Percentiles rank a stretch among this genome's conserved stretches.
Conservation (phyloP, 345 rosid species). For the Turritis glabra region DNA sequence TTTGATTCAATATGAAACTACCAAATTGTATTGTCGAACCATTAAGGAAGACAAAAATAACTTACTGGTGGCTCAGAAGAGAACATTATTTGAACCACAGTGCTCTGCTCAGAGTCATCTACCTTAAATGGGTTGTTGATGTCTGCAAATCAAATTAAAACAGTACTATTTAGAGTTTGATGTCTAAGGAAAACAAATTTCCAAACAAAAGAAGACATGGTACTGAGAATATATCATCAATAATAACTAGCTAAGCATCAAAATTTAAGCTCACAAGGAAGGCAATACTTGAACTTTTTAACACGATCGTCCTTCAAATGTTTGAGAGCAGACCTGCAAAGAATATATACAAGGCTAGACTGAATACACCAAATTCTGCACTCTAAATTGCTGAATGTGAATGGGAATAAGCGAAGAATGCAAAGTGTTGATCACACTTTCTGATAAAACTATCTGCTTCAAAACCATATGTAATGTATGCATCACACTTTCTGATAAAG, state of each 20-base stretch:
- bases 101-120: slow-evolving; percentile 74
- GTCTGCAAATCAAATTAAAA: slow-evolving; percentile 45
- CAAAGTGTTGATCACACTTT: slow-evolving; percentile 12
- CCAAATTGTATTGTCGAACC: neutral
- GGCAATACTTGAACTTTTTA: slow-evolving; percentile 78
- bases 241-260: neutral
- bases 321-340: slow-evolving; percentile 79
- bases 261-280: slow-evolving; percentile 70
- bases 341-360: slow-evolving; percentile 18
- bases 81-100: slow-evolving; percentile 69
- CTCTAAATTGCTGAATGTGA: neutral
- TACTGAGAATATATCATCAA: neutral
- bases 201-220: slow-evolving; percentile 4
- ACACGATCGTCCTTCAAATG: slow-evolving; percentile 78
- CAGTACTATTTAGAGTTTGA: neutral
- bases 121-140: slow-evolving; percentile 76
- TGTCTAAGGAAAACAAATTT: neutral
- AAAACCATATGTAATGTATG: neutral
- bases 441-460: neutral
- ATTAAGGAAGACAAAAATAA: neutral
- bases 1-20: neutral
- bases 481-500: slow-evolving; percentile 16
- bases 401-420: neutral
- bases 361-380: slow-evolving; percentile 2
- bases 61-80: slow-evolving; percentile 75